Conservation (phyloP, 2,329 filamentous ascomycete genomes). For the Clarireedia monteithiana region DNA sequence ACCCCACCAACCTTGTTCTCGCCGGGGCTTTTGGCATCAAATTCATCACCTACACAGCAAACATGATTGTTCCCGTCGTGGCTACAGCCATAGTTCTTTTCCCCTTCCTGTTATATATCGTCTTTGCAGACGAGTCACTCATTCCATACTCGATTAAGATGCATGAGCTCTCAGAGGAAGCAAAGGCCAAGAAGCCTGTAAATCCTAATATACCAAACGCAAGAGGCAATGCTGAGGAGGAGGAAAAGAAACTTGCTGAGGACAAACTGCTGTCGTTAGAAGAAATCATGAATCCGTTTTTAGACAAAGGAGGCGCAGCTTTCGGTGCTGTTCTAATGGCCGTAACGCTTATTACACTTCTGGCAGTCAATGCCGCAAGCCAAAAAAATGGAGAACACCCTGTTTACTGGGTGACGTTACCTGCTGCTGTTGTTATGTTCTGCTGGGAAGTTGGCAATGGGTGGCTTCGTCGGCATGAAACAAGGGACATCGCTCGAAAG, state of each 20-base stretch:
- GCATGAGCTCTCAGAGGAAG: slow-evolving; percentile 56
- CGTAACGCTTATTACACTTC: slow-evolving; percentile 54
- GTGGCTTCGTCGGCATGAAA: slow-evolving; percentile 55
- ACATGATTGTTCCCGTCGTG: slow-evolving; percentile 67
- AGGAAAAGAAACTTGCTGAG: slow-evolving; percentile 36
- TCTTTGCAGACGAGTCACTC: slow-evolving; percentile 56
- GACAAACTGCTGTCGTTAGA: slow-evolving; percentile 55
- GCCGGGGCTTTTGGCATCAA: slow-evolving; percentile 65
- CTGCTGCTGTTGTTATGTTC: slow-evolving; percentile 61
- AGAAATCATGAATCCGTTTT: slow-evolving; percentile 68
- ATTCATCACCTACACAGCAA: slow-evolving; percentile 68
- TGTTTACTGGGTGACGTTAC: slow-evolving; percentile 62
- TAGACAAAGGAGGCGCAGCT: slow-evolving; percentile 57
- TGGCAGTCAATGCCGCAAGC: slow-evolving; percentile 57
- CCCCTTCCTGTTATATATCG: slow-evolving; percentile 60
- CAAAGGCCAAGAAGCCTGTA: slow-evolving; percentile 47
- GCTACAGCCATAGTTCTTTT: slow-evolving; percentile 61
- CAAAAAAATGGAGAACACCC: slow-evolving; percentile 42
- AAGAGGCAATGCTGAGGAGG: slow-evolving; percentile 45
- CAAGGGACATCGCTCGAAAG: slow-evolving; percentile 51
- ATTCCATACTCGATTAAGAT: slow-evolving; percentile 61
- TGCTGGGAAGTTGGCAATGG: slow-evolving; percentile 58
- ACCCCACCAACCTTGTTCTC: slow-evolving; percentile 68
- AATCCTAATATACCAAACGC: slow-evolving; percentile 67
- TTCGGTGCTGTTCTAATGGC: slow-evolving; percentile 62